Base-by-base conservation (phyloP, 441 rosid genomes). In the Geranium incanum region DNA sequence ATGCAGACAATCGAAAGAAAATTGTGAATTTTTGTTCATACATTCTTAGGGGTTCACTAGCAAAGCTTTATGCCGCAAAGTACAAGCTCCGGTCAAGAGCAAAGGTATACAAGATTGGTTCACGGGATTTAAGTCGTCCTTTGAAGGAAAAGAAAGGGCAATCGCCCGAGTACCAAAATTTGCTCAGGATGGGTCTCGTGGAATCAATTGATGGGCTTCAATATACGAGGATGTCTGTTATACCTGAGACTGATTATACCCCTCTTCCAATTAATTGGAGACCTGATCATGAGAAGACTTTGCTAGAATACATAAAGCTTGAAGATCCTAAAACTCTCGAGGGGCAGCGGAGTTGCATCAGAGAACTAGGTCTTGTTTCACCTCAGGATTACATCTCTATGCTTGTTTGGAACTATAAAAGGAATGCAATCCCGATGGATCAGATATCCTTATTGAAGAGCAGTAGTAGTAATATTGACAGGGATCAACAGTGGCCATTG, bases 371-470 rank as follows among this genome's bases (percentile, higher is more conserved):
- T 33, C 91, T 94, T 3, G 84, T 94, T 75, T 94, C 99, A 1
- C 88, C 99, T 65, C 97, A 92, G 77, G 96, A 92, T 74, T 92
- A 86, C 76, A 75, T 87, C 52, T 86, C 96, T 3, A 91, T 94
- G 97, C 89, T 94, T 74, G 97, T 94, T 60, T 94, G 97, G 99
- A 92, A 90, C 86, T 94, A 92, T 78, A 94, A 92, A 75, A 83
- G 96, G 80, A 94, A 92, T 55, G 86, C 88, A n/a, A 83, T 89
- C 65, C 81, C 70, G 1, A 84, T 87, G 83, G 94, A 88, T 78
- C 94, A 85, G 78, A 81, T 84, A 72, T 86, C 93, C 68, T 78
- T 86, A 74, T 45, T 84, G 33, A 77, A 79, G 71, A 76, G 70
- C 70, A 41, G 75, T 59, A 69, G 71, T 6, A 71, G 16, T 65